Percentiles rank a stretch among this genome's conserved stretches.
Conservation (phyloP, 306 rosid species). For the Comarum palustre region DNA sequence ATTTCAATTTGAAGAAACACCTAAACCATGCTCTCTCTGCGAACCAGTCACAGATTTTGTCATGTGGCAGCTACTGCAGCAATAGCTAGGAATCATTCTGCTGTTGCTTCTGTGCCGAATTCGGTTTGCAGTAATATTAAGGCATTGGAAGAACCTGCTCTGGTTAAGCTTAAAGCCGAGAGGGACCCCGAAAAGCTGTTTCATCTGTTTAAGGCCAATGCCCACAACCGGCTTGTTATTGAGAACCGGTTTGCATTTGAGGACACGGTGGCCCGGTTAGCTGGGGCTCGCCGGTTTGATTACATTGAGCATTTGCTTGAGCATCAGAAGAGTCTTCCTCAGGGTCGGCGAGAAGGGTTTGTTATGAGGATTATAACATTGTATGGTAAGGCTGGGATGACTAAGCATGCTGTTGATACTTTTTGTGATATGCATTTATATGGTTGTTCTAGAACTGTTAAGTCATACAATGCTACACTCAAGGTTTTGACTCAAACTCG, state of each 20-base stretch:
- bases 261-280: conserved; percentile 63
- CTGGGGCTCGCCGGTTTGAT: conserved; percentile 67
- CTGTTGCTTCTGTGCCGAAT: conserved; percentile 8
- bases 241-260: conserved; percentile 65
- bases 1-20: conserved; percentile 25
- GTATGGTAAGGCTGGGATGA: conserved; percentile 76
- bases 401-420: conserved; percentile 51
- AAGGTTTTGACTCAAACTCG: conserved; percentile 48
- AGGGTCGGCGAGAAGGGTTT: conserved; percentile 73
- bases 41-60: conserved; percentile 60
- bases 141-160: conserved; percentile 47
- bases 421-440: conserved; percentile 55
- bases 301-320: conserved; percentile 61
- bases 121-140: conserved; percentile 17
- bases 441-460: conserved; percentile 55
- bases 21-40: conserved; percentile 72
- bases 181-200: conserved; percentile 60
- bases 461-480: conserved; percentile 67
- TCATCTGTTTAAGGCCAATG: conserved; percentile 60
- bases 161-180: conserved; percentile 55
- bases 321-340: conserved; percentile 67
- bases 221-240: conserved; percentile 51
- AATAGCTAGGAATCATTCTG: conserved; percentile 20
- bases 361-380: conserved; percentile 57
- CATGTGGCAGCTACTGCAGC: conserved; percentile 24